Evolutionary conservation across 1,139 yeast species (phyloP), one percentile per base, ranked within the genome.

Genomic region (Taphrina wiesneri): DNA sequence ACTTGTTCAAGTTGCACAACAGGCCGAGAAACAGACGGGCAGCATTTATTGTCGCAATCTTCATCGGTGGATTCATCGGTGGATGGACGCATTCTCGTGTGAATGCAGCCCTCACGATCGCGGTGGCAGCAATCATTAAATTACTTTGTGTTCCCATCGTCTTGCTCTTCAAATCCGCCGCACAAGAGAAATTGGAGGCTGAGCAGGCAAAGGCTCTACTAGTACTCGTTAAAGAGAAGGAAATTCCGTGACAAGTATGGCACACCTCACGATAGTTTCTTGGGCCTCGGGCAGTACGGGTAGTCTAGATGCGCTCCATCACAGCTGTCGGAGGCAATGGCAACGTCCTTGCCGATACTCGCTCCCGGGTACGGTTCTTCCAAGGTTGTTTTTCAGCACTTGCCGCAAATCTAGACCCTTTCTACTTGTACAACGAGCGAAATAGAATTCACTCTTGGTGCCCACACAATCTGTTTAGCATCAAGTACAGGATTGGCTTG

Each of bases 41-140:
- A 3, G 59, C 45, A 2, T 54, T 54, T 43, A 54, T 54, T 23
- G 1, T 36, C 23, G 46, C 59, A 11, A 15, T 54, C 46, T 54
- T 54, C 17, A 34, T 54, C 49, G 59, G 59, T 11, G 59, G 59
- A 13, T 39, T 54, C 49, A 19, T 54, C 36, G 59, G 59, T 15
- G 59, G 59, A 23, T 36, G 49, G 49, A 41, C 39, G 1, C 25
- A 39, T 13, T 9, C 17, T 21, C 46, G 25, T 21, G 59, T 54
- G 34, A 54, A 54, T 41, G 46, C 59, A 2, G n/a, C 59, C 17
- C 36, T 54, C 45, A 39, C 59, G 15, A 25, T 54, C 36, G 46
- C 49, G 36, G 9, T 54, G 23, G 46, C 59, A 1, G 59, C 59
- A 17, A 15, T 21, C 59, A 54, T 54, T 49, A 54, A 54, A 36